phyloP scores from a whole-genome alignment of 1,139 yeast species.

The Yamadazyma pseudoaaseri region DNA sequence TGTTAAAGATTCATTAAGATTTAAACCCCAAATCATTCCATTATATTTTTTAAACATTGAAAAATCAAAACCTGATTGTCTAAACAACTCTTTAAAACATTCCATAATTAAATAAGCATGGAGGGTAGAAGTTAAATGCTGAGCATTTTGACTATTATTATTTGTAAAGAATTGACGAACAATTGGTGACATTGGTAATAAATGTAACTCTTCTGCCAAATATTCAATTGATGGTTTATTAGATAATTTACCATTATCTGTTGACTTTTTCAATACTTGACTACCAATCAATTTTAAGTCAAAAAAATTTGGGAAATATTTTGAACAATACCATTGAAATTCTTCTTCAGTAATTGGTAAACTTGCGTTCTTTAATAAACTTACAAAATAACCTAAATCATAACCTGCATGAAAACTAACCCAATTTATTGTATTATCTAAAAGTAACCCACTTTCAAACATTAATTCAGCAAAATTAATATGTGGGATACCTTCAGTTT shows the following conservation, averaged over 20 bases:
- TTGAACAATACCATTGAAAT: constrained; percentile 67
- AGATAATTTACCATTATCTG: constrained; percentile 19
- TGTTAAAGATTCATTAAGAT: constrained; percentile 17
- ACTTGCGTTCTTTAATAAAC: constrained; percentile 69
- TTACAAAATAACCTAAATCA: constrained; percentile 85
- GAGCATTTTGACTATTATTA: constrained; percentile 33
- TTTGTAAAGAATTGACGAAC: constrained; percentile 47
- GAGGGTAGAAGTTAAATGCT: constrained; percentile 46
- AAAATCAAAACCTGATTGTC: constrained; percentile 37
- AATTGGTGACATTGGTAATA: constrained; percentile 49
- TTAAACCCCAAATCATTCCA: constrained; percentile 57
- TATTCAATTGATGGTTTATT: constrained; percentile 49
- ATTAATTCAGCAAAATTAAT: constrained; percentile 80
- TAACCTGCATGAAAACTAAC: constrained; percentile 92
- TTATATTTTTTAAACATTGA: constrained; percentile 40
- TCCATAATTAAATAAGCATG: constrained; percentile 58
- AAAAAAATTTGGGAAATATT: constrained; percentile 78
- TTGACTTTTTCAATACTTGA: constrained; percentile 32
- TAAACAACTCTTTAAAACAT: constrained; percentile 55
- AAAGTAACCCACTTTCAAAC: constrained; percentile 81
- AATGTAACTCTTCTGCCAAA: constrained; percentile 58
- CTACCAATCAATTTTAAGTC: constrained; percentile 82
- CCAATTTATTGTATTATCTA: constrained; percentile 79
- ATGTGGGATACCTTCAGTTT: constrained; percentile 75
- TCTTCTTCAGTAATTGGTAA: constrained; percentile 85